Conservation (phyloP, 73 alveolate genomes). For the Tetrahymena thermophila region DNA sequence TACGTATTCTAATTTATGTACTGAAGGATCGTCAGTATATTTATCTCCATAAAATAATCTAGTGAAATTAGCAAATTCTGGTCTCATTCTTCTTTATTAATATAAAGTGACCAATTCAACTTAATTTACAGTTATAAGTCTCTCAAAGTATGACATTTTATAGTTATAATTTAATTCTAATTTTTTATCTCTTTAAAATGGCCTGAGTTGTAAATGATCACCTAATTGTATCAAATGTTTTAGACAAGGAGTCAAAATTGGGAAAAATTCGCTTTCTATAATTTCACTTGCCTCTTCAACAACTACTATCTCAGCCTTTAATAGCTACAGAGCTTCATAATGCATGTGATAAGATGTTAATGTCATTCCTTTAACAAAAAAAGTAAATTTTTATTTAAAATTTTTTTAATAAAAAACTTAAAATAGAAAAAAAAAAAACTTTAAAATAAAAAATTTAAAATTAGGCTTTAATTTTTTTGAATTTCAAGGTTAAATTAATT, state of each 20-base stretch:
- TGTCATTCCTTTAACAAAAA: conserved; percentile 72
- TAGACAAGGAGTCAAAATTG: conserved; percentile 52
- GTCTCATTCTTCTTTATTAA: conserved; percentile 84
- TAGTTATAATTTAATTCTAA: conserved; percentile 55
- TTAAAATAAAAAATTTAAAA: no score
- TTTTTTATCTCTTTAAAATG: conserved; percentile 47
- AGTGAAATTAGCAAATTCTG: conserved; percentile 68
- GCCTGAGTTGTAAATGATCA: conserved; percentile 81
- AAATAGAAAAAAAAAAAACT: no score
- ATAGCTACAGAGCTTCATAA: conserved; percentile 47
- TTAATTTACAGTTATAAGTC: conserved; percentile 57
- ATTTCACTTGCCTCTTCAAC: conserved; percentile 93
- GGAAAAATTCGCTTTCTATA: conserved; percentile 69
- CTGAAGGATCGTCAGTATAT: conserved; percentile 42
- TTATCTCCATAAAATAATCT: conserved; percentile 61
- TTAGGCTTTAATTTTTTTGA: no score
- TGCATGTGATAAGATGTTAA: conserved; percentile 81
- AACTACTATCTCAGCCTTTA: conserved; percentile 60
- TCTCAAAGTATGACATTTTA: conserved; percentile 77
- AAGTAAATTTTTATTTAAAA: not conserved
- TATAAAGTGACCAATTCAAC: conserved; percentile 43
- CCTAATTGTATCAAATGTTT: conserved; percentile 77
- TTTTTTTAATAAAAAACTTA: not conserved
- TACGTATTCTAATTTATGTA: not conserved
- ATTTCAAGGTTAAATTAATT: no score